A percentile compares a stretch with the other conserved stretches of the same genome.
Conservation (phyloP, 2,329 filamentous ascomycete species). For the Pseudogymnoascus sp. region DNA sequence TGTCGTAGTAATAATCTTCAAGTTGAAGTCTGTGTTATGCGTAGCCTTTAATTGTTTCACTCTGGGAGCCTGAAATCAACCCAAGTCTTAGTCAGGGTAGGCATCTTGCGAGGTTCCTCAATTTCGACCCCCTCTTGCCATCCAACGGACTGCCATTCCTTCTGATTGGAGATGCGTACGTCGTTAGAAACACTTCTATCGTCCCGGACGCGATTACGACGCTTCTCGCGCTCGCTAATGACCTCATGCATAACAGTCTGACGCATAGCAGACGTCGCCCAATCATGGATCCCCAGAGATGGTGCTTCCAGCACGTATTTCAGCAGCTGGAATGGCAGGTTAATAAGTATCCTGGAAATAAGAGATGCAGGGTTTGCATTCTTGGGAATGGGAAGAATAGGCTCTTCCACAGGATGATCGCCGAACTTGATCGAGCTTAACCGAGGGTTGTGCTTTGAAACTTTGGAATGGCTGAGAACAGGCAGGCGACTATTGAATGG, state of each 20-base stretch:
- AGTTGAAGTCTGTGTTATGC: neutral
- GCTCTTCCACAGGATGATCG: slow-evolving; percentile 42
- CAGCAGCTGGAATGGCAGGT: slow-evolving; percentile 59
- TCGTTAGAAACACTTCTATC: slow-evolving; percentile 19
- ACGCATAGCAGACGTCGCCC: slow-evolving; percentile 38
- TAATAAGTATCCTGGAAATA: slow-evolving; percentile 55
- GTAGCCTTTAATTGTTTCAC: neutral
- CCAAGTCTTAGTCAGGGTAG: slow-evolving; percentile 19
- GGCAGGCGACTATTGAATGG: slow-evolving; percentile 40
- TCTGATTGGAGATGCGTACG: slow-evolving; percentile 21
- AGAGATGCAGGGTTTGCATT: slow-evolving; percentile 36
- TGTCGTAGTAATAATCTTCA: slow-evolving; percentile 3
- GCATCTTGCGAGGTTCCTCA: slow-evolving; percentile 10
- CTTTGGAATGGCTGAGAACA: slow-evolving; percentile 21
- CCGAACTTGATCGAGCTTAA: slow-evolving; percentile 62
- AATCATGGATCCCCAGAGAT: slow-evolving; percentile 43
- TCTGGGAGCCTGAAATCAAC: slow-evolving; percentile 20
- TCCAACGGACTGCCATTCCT: slow-evolving; percentile 26
- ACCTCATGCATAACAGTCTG: slow-evolving; percentile 41
- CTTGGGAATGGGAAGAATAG: slow-evolving; percentile 21
- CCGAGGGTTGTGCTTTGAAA: slow-evolving; percentile 39
- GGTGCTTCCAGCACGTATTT: slow-evolving; percentile 57
- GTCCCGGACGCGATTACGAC: slow-evolving; percentile 31
- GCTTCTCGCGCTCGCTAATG: slow-evolving; percentile 48
- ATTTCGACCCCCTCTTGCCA: slow-evolving; percentile 26